Percentiles rank a stretch among this genome's conserved stretches.
Conservation (phyloP, 2,329 filamentous ascomycete species). For the Lachnellula suecica region DNA sequence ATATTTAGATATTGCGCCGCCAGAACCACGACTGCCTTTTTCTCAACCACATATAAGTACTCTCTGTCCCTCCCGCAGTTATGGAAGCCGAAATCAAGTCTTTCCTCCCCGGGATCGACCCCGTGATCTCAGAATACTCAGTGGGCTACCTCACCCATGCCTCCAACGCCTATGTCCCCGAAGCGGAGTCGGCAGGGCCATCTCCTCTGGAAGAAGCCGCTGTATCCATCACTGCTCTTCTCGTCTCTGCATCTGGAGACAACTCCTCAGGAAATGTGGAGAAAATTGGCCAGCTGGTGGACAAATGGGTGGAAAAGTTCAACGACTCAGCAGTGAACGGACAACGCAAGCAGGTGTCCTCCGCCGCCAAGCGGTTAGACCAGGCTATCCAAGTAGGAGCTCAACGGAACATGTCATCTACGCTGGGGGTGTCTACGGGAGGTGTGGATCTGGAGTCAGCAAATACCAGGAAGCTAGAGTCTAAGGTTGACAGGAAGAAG, state of each 20-base stretch:
- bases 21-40: not conserved
- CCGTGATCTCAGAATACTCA: constrained; percentile 86
- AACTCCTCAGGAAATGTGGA: constrained; percentile 69
- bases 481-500: constrained; percentile 97
- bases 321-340: constrained; percentile 66
- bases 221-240: constrained; percentile 77
- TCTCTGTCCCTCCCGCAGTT: not conserved
- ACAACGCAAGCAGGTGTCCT: constrained; percentile 68
- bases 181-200: constrained; percentile 65
- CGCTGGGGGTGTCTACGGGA: constrained; percentile 79
- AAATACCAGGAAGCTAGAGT: constrained; percentile 91
- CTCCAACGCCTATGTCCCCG: constrained; percentile 76
- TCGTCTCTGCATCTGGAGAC: constrained; percentile 90
- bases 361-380: constrained; percentile 80
- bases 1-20: not conserved
- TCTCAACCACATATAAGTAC: not conserved
- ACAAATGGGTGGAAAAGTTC: constrained; percentile 85
- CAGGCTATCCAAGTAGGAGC: constrained; percentile 93
- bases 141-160: constrained; percentile 94
- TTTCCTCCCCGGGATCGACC: constrained; percentile 83
- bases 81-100: constrained; percentile 90
- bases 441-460: constrained; percentile 92
- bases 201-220: constrained; percentile 85
- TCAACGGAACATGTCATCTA: constrained; percentile 94
- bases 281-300: constrained; percentile 78